phyloP scores from a whole-genome alignment of 164 flowering plant genomes.

The Tinospora cordifolia region DNA sequence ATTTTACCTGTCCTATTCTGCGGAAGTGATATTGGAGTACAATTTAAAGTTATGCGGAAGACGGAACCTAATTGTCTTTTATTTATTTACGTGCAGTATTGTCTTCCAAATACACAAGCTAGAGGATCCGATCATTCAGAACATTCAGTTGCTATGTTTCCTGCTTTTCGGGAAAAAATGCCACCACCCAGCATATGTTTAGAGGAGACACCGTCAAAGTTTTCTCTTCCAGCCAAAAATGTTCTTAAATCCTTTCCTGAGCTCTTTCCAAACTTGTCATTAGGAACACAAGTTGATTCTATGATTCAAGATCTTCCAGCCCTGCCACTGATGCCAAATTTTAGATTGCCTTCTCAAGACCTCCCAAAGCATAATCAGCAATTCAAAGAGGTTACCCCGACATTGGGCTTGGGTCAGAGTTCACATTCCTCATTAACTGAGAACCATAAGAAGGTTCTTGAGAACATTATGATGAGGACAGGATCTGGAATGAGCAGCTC shows the following conservation, averaged over 20 bases:
- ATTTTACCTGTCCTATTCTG: not conserved
- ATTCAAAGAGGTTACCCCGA: conserved; percentile 41
- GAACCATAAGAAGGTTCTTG: conserved; percentile 83
- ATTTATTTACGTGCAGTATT: conserved; percentile 44
- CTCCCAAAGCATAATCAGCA: conserved; percentile 32
- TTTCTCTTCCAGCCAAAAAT: conserved; percentile 36
- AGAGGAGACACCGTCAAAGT: conserved; percentile 47
- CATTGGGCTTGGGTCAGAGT: conserved; percentile 54
- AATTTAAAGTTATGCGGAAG: not conserved
- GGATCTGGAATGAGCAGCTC: conserved; percentile 50
- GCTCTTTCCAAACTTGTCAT: conserved; percentile 52
- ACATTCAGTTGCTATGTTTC: conserved; percentile 26
- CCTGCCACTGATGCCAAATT: conserved; percentile 63
- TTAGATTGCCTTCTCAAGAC: conserved; percentile 44
- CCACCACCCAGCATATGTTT: conserved; percentile 43
- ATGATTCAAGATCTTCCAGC: conserved; percentile 35
- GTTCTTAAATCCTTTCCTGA: conserved; percentile 38
- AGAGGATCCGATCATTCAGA: conserved; percentile 31
- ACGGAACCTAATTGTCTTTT: not conserved
- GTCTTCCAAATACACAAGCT: conserved; percentile 30
- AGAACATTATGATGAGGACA: conserved; percentile 81
- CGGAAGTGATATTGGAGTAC: not conserved
- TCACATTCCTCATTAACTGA: conserved; percentile 61
- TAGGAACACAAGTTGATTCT: conserved; percentile 49
- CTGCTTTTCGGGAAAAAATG: conserved; percentile 51